These are phyloP conservation scores for Beauveria varroae DNA, from an alignment of 2,329 filamentous ascomycete genomes.

Conservation along the genomic window DNA sequence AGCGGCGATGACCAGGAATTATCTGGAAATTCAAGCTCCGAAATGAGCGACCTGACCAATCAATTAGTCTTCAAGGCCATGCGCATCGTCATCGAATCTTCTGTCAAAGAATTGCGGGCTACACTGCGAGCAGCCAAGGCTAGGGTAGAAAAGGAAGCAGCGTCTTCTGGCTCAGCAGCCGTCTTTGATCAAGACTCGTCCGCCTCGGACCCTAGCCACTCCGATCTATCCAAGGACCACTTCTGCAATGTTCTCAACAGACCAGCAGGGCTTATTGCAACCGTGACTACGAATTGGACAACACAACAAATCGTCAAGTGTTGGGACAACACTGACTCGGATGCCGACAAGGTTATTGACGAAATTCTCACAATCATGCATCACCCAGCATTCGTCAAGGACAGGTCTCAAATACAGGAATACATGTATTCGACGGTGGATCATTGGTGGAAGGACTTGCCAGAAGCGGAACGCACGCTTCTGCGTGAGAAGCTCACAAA, in stretches of 20 bases:
- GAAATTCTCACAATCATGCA: constrained; percentile 76
- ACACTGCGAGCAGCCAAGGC: constrained; percentile 47
- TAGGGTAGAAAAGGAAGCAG: constrained; percentile 22
- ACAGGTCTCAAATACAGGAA: constrained; percentile 64
- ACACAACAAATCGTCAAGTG: constrained; percentile 22
- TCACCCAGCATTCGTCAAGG: constrained; percentile 71
- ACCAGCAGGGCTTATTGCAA: constrained; percentile 21
- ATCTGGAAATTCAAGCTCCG: constrained; percentile 14
- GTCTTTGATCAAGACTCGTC: constrained; percentile 63
- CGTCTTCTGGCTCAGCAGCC: constrained; percentile 50
- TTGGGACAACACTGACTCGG: constrained; percentile 73
- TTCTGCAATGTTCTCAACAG: constrained; percentile 59
- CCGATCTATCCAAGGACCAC: constrained; percentile 71
- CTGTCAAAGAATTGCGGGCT: constrained; percentile 75
- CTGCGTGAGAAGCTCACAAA: constrained; percentile 19
- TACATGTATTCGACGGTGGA: constrained; percentile 78
- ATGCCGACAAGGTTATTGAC: constrained; percentile 66
- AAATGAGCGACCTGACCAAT: constrained; percentile 62
- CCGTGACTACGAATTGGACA: constrained; percentile 23
- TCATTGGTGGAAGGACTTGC: constrained; percentile 58
- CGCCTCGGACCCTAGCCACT: constrained; percentile 67
- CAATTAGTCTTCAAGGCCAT: constrained; percentile 85
- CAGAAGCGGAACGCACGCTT: constrained; percentile 15
- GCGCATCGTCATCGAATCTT: constrained; percentile 78
- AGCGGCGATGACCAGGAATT: constrained; percentile 16